Conservation (phyloP, 352 stramenopile species). For the Pythium grandisporangium region DNA sequence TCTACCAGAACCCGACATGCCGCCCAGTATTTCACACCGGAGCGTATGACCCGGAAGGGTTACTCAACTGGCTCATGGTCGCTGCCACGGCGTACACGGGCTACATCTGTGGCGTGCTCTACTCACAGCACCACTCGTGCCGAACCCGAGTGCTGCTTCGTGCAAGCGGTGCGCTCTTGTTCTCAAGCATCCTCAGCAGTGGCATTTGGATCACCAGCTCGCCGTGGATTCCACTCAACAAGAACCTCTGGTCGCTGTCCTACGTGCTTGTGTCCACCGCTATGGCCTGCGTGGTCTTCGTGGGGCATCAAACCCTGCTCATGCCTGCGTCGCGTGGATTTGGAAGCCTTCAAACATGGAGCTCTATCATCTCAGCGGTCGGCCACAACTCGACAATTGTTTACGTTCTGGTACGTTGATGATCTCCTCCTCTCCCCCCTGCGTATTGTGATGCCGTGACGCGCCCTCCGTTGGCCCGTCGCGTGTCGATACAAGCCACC, state of each 20-base stretch:
- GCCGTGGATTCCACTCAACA: slow-evolving; percentile 65
- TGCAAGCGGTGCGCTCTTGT: not conserved
- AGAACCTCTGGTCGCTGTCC: slow-evolving; percentile 79
- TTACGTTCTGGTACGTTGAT: slow-evolving; percentile 49
- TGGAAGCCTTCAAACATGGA: too few species aligned
- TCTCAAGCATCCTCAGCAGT: not conserved
- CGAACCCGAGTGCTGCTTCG: not conserved
- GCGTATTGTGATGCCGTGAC: too few species aligned
- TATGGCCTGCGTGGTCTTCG: slow-evolving; percentile 17
- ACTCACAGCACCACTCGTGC: slow-evolving; percentile 6
- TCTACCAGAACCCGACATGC: slow-evolving; percentile 63
- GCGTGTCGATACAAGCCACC: too few species aligned
- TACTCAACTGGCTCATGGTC: slow-evolving; percentile 74
- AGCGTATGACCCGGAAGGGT: slow-evolving; percentile 67
- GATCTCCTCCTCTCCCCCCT: not conserved
- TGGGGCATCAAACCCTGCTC: slow-evolving; percentile 3
- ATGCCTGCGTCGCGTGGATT: too few species aligned
- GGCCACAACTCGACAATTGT: slow-evolving; percentile 70
- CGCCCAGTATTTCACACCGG: slow-evolving; percentile 39
- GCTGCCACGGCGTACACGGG: slow-evolving; percentile 49
- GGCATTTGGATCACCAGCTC: slow-evolving; percentile 5
- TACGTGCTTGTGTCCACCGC: slow-evolving; percentile 47
- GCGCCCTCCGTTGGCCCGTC: too few species aligned
- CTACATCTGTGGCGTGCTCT: slow-evolving; percentile 31
- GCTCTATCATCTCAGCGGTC: slow-evolving; percentile 7